Evolutionary conservation across 805 yeast genomes (phyloP).

Genomic region (Teunomyces stri): DNA sequence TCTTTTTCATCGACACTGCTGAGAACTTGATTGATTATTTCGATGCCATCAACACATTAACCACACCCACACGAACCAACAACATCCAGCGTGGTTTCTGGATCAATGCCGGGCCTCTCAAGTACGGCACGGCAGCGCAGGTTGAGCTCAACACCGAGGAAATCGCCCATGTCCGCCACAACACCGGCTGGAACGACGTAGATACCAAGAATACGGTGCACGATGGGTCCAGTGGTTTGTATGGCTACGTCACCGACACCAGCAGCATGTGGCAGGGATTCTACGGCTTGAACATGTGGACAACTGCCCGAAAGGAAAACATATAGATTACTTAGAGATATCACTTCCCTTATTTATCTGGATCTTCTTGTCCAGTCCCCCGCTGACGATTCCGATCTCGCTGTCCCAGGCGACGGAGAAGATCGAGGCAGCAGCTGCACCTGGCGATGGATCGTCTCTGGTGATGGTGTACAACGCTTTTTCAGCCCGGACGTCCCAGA

Average conservation of each 20-base stretch:
- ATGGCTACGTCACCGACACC: slow-evolving; percentile 67
- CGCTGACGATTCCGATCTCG: slow-evolving; percentile 81
- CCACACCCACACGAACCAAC: slow-evolving; percentile 28
- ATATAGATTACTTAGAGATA: slow-evolving; percentile 16
- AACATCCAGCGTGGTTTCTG: slow-evolving; percentile 54
- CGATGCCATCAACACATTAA: slow-evolving; percentile 53
- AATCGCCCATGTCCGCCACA: slow-evolving; percentile 46
- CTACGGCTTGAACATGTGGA: slow-evolving; percentile 65
- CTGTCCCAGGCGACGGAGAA: slow-evolving; percentile 85
- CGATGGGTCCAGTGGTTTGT: slow-evolving; percentile 25
- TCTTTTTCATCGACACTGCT: slow-evolving; percentile 90
- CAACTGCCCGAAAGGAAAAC: slow-evolving; percentile 35
- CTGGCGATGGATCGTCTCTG: slow-evolving; percentile 54
- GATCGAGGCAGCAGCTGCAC: slow-evolving; percentile 53
- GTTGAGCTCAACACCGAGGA: slow-evolving; percentile 77
- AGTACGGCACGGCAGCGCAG: slow-evolving; percentile 83
- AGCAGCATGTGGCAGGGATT: slow-evolving; percentile 75
- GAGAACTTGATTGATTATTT: slow-evolving; percentile 78
- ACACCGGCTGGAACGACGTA: slow-evolving; percentile 62
- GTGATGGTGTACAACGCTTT: slow-evolving; percentile 78
- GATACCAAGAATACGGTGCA: slow-evolving; percentile 13
- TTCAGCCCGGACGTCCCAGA: slow-evolving; percentile 93
- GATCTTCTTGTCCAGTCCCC: slow-evolving; percentile 90
- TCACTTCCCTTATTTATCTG: slow-evolving; percentile 64
- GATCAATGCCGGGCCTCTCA: slow-evolving; percentile 91